Conservation (phyloP, 352 stramenopile genomes). For the Phytophthora cactorum region DNA sequence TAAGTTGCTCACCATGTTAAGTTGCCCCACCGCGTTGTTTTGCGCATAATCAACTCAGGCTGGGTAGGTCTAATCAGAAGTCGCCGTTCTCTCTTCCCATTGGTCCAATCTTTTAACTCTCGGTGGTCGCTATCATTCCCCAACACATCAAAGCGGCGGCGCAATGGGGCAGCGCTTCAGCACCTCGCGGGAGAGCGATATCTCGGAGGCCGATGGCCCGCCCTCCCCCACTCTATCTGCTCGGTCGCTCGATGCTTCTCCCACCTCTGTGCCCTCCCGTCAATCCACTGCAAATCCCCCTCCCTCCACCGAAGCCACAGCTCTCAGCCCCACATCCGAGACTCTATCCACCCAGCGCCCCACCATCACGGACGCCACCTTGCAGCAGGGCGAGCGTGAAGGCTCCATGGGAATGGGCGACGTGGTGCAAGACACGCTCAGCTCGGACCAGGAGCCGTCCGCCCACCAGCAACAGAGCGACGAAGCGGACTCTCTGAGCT, state of each 20-base stretch:
- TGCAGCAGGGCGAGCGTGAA: conserved; percentile 17
- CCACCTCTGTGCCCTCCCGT: not conserved
- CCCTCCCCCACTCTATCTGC: not conserved
- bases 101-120: not conserved
- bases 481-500: conserved; percentile 6
- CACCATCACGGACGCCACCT: conserved; percentile 4
- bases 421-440: conserved; percentile 23
- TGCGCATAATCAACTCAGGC: not conserved
- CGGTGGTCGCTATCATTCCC: not conserved
- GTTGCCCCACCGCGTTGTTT: not conserved
- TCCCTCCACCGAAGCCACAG: not conserved
- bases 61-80: not conserved
- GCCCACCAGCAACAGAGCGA: conserved; percentile 20
- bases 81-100: not conserved
- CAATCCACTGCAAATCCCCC: not conserved
- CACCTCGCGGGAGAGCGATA: conserved; percentile 37
- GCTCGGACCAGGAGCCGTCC: conserved; percentile 28
- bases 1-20: too few species aligned
- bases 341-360: conserved; percentile 15
- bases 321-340: too few species aligned
- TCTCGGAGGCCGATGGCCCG: not conserved
- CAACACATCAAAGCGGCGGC: too few species aligned
- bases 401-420: conserved; percentile 19
- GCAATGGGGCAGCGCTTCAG: conserved; percentile 48
- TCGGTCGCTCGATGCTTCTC: conserved; percentile 2